phyloP scores from a whole-genome alignment of 495 filamentous ascomycete genomes.

The Aspergillus carlsbadensis region DNA sequence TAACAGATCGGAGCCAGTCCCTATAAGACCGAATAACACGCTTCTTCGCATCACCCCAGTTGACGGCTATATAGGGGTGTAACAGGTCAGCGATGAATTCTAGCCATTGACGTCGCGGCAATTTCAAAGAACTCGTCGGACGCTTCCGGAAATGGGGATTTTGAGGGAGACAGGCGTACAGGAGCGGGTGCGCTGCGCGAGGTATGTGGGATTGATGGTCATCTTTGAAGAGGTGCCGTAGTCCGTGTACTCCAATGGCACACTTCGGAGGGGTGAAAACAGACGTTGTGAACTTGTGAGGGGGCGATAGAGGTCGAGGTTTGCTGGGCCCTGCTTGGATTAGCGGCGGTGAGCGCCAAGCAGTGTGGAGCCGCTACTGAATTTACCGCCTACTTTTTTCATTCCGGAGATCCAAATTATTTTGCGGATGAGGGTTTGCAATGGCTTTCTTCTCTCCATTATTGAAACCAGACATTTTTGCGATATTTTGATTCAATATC shows the following conservation, averaged over 20 bases:
- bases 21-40: slow-evolving; percentile 85
- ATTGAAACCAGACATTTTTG: not conserved
- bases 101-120: slow-evolving; percentile 30
- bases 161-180: slow-evolving; percentile 59
- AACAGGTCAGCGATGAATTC: slow-evolving; percentile 27
- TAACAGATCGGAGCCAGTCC: slow-evolving; percentile 90
- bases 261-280: slow-evolving; percentile 18
- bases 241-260: slow-evolving; percentile 24
- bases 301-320: slow-evolving; percentile 12
- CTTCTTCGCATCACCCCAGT: slow-evolving; percentile 78
- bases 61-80: slow-evolving; percentile 59
- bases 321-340: slow-evolving; percentile 15
- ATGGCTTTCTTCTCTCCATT: slow-evolving; percentile 6
- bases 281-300: slow-evolving; percentile 19
- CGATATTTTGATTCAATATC: too few species aligned
- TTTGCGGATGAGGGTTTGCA: not conserved
- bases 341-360: slow-evolving; percentile 17
- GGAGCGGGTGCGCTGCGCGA: slow-evolving; percentile 83
- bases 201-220: slow-evolving; percentile 89
- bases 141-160: not conserved
- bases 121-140: slow-evolving; percentile 22
- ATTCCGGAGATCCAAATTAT: slow-evolving; percentile 44
- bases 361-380: slow-evolving; percentile 25
- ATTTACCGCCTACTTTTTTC: slow-evolving; percentile 47
- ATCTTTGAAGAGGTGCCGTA: slow-evolving; percentile 38